Conservation (phyloP, 108 stramenopile genomes). For the Chaetoceros muelleri region DNA sequence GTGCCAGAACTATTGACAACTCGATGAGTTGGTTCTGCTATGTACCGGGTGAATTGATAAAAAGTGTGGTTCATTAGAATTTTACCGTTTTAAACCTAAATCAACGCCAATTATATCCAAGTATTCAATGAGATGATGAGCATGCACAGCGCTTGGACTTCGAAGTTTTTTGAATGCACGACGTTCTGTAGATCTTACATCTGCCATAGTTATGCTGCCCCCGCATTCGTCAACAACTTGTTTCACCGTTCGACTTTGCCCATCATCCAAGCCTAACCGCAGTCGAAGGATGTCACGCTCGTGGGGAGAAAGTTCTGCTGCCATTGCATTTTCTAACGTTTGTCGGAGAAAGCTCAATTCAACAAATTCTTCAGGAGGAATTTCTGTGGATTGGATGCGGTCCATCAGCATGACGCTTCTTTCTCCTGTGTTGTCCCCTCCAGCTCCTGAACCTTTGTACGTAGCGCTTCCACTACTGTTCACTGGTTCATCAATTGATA, state of each 20-base stretch:
- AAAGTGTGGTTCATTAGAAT: no score
- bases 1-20: background rate
- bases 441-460: background rate
- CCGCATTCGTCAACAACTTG: constrained; percentile 57
- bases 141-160: constrained; percentile 46
- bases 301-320: constrained; percentile 59
- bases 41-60: no score
- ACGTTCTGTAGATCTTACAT: constrained; percentile 43
- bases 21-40: background rate
- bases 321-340: constrained; percentile 74
- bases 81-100: no score
- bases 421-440: constrained; percentile 1
- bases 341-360: constrained; percentile 68
- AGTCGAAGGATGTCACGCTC: constrained; percentile 75
- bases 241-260: constrained; percentile 39
- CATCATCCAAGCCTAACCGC: constrained; percentile 71
- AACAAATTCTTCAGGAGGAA: constrained; percentile 52
- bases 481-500: background rate
- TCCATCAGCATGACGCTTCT: background rate
- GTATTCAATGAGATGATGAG: constrained; percentile 44
- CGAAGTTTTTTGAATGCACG: constrained; percentile 63
- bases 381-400: constrained; percentile 19
- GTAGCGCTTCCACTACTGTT: background rate
- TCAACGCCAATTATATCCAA: constrained; percentile 45
- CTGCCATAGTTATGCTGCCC: constrained; percentile 29